Base-by-base conservation (phyloP, 352 stramenopile genomes). In the Phytophthora agathidicida region DNA sequence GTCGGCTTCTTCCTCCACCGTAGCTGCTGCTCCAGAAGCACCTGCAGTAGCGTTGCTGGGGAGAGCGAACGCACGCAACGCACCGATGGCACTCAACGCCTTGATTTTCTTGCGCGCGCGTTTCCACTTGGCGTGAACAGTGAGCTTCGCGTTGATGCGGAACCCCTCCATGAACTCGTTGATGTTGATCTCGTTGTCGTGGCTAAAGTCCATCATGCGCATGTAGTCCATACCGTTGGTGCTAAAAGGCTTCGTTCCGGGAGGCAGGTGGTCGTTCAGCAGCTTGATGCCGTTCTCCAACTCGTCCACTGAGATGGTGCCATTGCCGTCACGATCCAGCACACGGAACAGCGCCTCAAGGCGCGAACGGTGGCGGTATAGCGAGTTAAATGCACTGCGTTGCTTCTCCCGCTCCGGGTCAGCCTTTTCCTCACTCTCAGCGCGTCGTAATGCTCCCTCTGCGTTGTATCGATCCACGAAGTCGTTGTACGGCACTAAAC, bases 91-190 rank as follows among this genome's bases (percentile, higher is more conserved):
- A 64, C 80, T 92, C n/a, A 94, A 67, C 19, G 73, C 86, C 56
- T 91, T 90, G 53, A 94, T 88, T 71, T 94, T 94, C 70, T 91
- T 93, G n/a, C 78, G 71, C 22, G 86, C 83, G 52, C 86, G 83
- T 66, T 89, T 91, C 86, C 86, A 94, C 68, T 94, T 94, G 47
- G 86, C 86, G 43, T 91, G 81, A 14, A 91, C 81, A 22, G 86
- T 95, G 37, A 95, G 73, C 61, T 88, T 93, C 28, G 86, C 86
- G 41, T 92, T 91, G 48, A 95, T 89, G 27, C 86, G 82, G 66
- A 95, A 95, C 46, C 86, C 84, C 46, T 95, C 86, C 78, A 95
- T 91, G 55, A 95, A 95, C 75, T 95, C 86, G 60, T 95, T 95
- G 51, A 95, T 95, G 72, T 95, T 93, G 68, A 95, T 87, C 54